These are phyloP conservation scores for Colletotrichum cuscutae DNA, from an alignment of 2,329 filamentous ascomycete species.

Conservation along the genomic window DNA sequence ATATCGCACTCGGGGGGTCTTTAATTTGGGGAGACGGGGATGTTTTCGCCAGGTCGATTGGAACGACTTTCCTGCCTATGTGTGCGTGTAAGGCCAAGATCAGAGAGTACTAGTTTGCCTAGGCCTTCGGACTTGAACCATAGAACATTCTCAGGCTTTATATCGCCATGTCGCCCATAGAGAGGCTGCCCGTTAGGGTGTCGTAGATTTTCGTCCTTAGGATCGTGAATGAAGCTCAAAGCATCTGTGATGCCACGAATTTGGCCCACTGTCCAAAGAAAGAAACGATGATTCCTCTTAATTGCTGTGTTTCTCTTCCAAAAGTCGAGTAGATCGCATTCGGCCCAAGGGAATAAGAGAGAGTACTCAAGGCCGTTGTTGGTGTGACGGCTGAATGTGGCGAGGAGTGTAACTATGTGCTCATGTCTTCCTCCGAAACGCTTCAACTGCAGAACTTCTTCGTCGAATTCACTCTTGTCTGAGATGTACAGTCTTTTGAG, in stretches of 20 bases:
- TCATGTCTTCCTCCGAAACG: no score
- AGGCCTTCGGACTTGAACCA: not conserved
- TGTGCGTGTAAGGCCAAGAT: not conserved
- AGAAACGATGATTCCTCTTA: no score
- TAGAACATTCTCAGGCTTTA: slow-evolving; percentile 25
- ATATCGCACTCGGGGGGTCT: slow-evolving; percentile 1
- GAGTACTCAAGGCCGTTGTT: no score
- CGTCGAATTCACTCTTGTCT: no score
- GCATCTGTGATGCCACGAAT: slow-evolving; percentile 24
- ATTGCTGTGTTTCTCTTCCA: not conserved
- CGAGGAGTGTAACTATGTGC: no score
- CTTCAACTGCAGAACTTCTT: no score
- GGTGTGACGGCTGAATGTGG: no score
- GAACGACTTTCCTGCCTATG: not conserved
- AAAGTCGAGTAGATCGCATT: not conserved
- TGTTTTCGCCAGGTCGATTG: not conserved
- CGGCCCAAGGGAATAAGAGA: not conserved
- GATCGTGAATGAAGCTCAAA: not conserved
- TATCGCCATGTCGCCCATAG: slow-evolving; percentile 19
- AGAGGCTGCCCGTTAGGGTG: no score
- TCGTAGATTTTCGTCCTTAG: not conserved
- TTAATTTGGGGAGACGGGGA: not conserved
- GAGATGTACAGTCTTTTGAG: no score
- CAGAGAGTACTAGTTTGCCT: not conserved
- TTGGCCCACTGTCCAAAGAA: slow-evolving; percentile 23